Conservation (phyloP, 768 basidiomycete genomes). For the Tylopilus subfusipes region DNA sequence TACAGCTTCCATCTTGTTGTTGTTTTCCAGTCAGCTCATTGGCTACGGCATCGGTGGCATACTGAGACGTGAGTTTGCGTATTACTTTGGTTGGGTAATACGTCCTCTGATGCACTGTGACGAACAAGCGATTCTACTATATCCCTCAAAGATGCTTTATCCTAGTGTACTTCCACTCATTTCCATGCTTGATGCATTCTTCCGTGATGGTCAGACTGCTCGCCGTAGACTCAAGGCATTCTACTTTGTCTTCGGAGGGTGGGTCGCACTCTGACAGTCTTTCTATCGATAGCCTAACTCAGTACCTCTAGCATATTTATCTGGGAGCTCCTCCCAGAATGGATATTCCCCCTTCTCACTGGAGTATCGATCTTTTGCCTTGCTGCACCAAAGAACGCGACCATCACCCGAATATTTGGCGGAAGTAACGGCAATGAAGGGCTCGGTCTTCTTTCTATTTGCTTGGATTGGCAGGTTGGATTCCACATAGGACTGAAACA, state of each 20-base stretch:
- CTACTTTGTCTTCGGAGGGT: conserved; percentile 28
- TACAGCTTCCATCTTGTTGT: conserved; percentile 42
- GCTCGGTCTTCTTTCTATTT: conserved; percentile 55
- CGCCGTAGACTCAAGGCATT: conserved; percentile 39
- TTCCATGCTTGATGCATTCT: conserved; percentile 36
- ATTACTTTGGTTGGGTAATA: neutral
- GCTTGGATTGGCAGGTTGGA: conserved; percentile 56
- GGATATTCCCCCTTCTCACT: conserved; percentile 56
- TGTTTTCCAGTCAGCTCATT: conserved; percentile 34
- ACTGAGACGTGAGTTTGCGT: conserved; percentile 39
- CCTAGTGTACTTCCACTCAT: conserved; percentile 27
- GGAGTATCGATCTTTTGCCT: conserved; percentile 63
- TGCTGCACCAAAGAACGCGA: conserved; percentile 45
- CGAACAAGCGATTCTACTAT: conserved; percentile 32
- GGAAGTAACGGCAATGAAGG: conserved; percentile 63
- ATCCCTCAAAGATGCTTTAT: conserved; percentile 45
- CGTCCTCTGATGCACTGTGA: neutral
- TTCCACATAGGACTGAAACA: conserved; percentile 14
- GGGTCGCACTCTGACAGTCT: conserved; percentile 20
- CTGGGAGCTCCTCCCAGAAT: conserved; percentile 27
- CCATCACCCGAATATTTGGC: conserved; percentile 56
- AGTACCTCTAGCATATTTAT: conserved; percentile 31
- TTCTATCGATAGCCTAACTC: neutral
- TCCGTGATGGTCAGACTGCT: conserved; percentile 37
- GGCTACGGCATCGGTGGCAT: conserved; percentile 58